Evolutionary conservation across 176 grass and related monocot species (phyloP).

Genomic region (Triticum urartu): DNA sequence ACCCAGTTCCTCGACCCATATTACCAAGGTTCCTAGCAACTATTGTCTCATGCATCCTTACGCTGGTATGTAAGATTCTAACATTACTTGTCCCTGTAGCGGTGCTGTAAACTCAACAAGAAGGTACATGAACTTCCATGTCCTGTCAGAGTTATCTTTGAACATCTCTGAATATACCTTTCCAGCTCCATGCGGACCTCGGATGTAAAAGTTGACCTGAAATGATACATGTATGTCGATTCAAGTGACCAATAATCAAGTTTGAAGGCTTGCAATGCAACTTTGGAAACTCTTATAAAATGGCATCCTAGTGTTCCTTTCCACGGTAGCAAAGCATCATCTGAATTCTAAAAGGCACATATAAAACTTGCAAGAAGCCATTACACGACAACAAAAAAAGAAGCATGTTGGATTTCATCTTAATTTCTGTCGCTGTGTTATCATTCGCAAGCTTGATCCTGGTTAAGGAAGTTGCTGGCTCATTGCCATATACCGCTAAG

Average conservation of each 20-base stretch:
- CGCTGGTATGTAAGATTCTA: constrained; percentile 83
- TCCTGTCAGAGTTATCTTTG: constrained; percentile 61
- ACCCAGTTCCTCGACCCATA: background rate
- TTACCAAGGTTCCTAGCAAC: background rate
- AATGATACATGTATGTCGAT: background rate
- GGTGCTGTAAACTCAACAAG: constrained; percentile 78
- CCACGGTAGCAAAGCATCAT: background rate
- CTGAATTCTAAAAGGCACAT: background rate
- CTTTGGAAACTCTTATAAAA: background rate
- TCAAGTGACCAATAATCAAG: background rate
- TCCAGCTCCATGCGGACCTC: constrained; percentile 83
- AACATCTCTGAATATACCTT: constrained; percentile 93
- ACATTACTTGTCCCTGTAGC: constrained; percentile 59
- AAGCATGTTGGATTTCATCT: background rate
- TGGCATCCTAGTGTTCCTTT: background rate
- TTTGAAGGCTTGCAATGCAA: background rate
- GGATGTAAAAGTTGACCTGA: constrained; percentile 87
- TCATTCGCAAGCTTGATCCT: background rate
- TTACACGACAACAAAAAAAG: background rate
- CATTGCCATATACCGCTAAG: constrained; percentile 19
- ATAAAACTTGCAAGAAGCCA: background rate
- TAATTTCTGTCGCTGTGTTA: background rate
- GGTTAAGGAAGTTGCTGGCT: background rate
- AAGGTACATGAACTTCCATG: constrained; percentile 92
- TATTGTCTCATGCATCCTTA: constrained; percentile 33